These are phyloP conservation scores for Spongispora temasekensis DNA, from an alignment of 1,284 basidiomycete genomes.

Conservation along the genomic window DNA sequence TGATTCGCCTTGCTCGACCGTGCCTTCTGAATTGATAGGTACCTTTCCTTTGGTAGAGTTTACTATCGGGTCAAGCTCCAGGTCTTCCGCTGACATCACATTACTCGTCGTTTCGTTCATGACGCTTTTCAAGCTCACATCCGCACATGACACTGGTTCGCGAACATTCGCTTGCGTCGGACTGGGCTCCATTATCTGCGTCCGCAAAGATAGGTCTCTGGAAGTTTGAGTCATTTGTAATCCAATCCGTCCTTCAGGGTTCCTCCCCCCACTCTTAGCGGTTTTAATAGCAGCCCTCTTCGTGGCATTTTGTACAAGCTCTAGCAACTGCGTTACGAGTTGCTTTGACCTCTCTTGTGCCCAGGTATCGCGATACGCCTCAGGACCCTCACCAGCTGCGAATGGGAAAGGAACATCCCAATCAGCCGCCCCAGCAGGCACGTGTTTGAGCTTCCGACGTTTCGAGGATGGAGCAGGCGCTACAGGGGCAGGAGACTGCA, in stretches of 20 bases:
- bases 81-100: background rate
- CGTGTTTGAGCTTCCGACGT: conserved; percentile 59
- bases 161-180: background rate
- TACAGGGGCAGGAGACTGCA: conserved; percentile 10
- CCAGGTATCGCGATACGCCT: conserved; percentile 61
- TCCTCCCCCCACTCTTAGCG: conserved; percentile 23
- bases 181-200: conserved; percentile 2
- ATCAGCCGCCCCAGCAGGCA: conserved; percentile 74
- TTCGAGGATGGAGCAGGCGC: conserved; percentile 42
- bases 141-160: background rate
- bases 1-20: conserved; percentile 3
- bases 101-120: background rate
- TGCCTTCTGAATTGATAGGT: conserved; percentile 6
- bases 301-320: conserved; percentile 58
- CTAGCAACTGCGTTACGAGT: conserved; percentile 60
- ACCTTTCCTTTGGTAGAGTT: conserved; percentile 12
- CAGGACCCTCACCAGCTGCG: conserved; percentile 63
- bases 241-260: background rate
- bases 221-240: conserved; percentile 6
- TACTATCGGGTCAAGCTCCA: background rate
- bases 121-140: background rate
- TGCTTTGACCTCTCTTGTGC: conserved; percentile 59
- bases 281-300: conserved; percentile 51
- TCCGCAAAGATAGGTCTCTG: conserved; percentile 20
- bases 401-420: conserved; percentile 84